Evolutionary conservation across 2,329 filamentous ascomycete species (phyloP), one percentile per base, ranked within the genome.

Genomic region (Huntiella bhutanensis): DNA sequence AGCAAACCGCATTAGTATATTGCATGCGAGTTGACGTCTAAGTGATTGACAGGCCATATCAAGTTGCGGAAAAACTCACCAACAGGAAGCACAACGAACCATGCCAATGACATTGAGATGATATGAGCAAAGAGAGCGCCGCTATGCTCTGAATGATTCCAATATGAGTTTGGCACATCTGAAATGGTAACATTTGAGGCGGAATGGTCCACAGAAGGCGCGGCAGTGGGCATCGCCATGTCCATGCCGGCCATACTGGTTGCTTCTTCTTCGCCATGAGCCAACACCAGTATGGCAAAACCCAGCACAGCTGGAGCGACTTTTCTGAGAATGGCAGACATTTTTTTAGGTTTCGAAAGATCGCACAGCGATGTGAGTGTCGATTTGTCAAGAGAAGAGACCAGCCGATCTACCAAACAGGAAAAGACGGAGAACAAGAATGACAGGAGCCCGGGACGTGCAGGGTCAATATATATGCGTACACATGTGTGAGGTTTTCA

Each of bases 51-150:
- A 40, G 15, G 19, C 15, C 16, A 12, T 19, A 5, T 19, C 16
- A 15, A 40, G 19, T 16, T 16, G 19, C 38, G 19, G 13, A 17
- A 47, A n/a, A 33, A 64, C 76, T 64, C 67, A 82, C 82, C 78
- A 50, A 80, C 60, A 43, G 84, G 84, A 46, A 88, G 67, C 42
- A 82, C 57, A 46, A 87, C 69, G 33, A 81, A 68, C 83, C 84
- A 91, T 6, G 71, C 73, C 6, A 82, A 47, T 2, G 76, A 62
- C 77, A 86, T 85, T 40, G 83, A 63, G 4, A 61, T 64, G 48
- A 87, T 79, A 56, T 91, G 84, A 48, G 71, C 71, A 54, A 81
- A 69, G 54, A 91, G 77, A 52, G 72, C 60, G 11, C 63, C 61
- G 5, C 58, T 61, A 55, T 75, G 64, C 19, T 74, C 67, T 0